These are phyloP conservation scores for Hemileccinum rubropunctum DNA, from an alignment of 768 basidiomycete genomes.

Conservation along the genomic window DNA sequence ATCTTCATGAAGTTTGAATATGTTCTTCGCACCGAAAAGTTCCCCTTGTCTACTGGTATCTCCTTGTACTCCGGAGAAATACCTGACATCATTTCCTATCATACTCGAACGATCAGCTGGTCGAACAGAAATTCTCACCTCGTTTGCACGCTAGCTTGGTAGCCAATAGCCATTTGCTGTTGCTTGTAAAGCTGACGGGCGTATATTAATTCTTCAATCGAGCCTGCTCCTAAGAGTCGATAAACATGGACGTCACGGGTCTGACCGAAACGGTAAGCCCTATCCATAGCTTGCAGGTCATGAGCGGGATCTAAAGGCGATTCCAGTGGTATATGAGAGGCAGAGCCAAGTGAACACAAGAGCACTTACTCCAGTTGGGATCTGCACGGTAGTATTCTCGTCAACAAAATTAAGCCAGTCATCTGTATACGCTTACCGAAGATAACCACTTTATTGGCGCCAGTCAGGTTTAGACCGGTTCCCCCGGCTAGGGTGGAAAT, in stretches of 20 bases:
- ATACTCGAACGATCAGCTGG: neutral
- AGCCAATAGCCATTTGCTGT: conserved; percentile 90
- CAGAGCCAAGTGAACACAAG: neutral
- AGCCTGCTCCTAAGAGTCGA: conserved; percentile 81
- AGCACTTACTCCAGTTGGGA: conserved; percentile 90
- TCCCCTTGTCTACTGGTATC: conserved; percentile 74
- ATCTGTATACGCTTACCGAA: conserved; percentile 53
- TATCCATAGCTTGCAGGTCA: conserved; percentile 90
- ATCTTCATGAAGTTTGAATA: conserved; percentile 74
- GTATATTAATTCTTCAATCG: conserved; percentile 85
- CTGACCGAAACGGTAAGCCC: conserved; percentile 85
- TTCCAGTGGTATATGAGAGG: neutral
- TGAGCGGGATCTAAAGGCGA: conserved; percentile 80
- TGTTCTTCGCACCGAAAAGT: conserved; percentile 82
- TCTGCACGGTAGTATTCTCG: conserved; percentile 41
- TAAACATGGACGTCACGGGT: conserved; percentile 82
- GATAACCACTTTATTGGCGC: conserved; percentile 92
- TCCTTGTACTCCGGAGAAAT: conserved; percentile 82
- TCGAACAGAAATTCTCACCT: conserved; percentile 41
- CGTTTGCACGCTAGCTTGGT: conserved; percentile 80
- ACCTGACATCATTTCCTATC: conserved; percentile 40
- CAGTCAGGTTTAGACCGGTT: conserved; percentile 85
- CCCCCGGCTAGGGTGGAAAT: conserved; percentile 93
- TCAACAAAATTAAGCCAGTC: neutral
- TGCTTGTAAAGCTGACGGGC: conserved; percentile 91